Base-by-base conservation (phyloP, 1,284 basidiomycete species). In the Irpex sp. region DNA sequence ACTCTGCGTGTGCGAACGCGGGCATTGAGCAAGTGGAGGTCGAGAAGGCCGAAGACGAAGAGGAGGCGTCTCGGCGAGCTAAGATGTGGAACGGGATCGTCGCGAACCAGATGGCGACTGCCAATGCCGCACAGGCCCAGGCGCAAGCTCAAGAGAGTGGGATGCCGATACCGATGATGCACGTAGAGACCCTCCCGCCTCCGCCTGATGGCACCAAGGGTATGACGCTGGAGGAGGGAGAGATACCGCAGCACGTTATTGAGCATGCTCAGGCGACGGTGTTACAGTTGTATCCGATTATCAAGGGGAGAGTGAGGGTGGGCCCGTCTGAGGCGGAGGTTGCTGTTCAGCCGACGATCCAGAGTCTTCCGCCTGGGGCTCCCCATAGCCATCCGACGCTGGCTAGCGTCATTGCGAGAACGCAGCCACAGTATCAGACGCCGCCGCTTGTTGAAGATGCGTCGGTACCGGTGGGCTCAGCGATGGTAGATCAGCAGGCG, bases 341-440 rank as follows among this genome's bases (percentile, higher is more conserved):
- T 7, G 13, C 49, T 50, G 17, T 17, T 72, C 79, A 2, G 62
- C 76, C 67, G 55, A 72, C 13, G 67, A 72, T 69, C 57, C 79
- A 73, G 26, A 69, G 71, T 15, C 68, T 74, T 17, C 69, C 26
- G 26, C 26, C 63, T 39, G 75, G 75, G 35, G 81, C 81, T 69
- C 77, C 80, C 19, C 58, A 26, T 26, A 26, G 26, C 26, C 26
- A 62, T 19, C 83, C 85, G 36, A 89, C 87, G 0, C 70, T 88
- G 47, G 87, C 87, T 7, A 87, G 86, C 65, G 83, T 88, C 51
- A 86, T 89, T 60, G 86, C 88, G 6, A 81, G 82, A 17, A 85
- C 84, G 11, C 88, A 88, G 63, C 76, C 79, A 61, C 83, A 79
- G 68, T 79, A 71, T 65, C 72, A 76, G 61, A 76, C 75, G 17